Base-by-base conservation (phyloP, 306 rosid genomes). In the Lablab purpureus region DNA sequence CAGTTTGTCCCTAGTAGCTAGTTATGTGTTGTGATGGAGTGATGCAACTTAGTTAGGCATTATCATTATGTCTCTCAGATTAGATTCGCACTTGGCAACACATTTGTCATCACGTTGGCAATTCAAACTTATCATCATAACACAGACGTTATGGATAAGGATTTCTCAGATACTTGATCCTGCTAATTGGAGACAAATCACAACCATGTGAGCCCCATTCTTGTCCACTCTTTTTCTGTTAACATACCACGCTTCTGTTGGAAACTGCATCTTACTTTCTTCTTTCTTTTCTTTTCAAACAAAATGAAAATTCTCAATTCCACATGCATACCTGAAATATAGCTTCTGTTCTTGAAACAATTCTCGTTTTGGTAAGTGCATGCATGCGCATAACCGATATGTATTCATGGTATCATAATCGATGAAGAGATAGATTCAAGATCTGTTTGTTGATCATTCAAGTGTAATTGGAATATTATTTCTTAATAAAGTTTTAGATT, bases 51-150 rank as follows among this genome's bases (percentile, higher is more conserved):
- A 14, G 84, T 63, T 71, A 58, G 68, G 74, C 68, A 36, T 64
- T 64, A 64, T 64, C 27, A 64, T 64, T 10, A 72, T 80, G 79
- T 73, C 84, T 25, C n/a, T 64, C 4, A 64, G 49, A 36, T 64
- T 64, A 52, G 58, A 63, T 73, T 73, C 25, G 51, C 84, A 64
- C 30, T 63, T 27, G 8, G 23, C 43, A 71, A 71, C 21, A 60
- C 8, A 58, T 80, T 80, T 80, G 79, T 80, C 49, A 51, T 72
- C 78, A 51, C 60, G 23, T 73, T 69, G 79, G 37, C 47, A 63
- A 73, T 73, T 73, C 79, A 80, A 73, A 73, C 79, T 54, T n/a
- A 23, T 77, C 54, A 59, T 50, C 60, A 79, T 68, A 79, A 36
- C 83, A 46, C 25, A 70, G 30, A 9, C 6, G 2, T 36, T 32